These are phyloP conservation scores for Lactarius hengduanensis DNA, from an alignment of 768 basidiomycete species.

Conservation along the genomic window DNA sequence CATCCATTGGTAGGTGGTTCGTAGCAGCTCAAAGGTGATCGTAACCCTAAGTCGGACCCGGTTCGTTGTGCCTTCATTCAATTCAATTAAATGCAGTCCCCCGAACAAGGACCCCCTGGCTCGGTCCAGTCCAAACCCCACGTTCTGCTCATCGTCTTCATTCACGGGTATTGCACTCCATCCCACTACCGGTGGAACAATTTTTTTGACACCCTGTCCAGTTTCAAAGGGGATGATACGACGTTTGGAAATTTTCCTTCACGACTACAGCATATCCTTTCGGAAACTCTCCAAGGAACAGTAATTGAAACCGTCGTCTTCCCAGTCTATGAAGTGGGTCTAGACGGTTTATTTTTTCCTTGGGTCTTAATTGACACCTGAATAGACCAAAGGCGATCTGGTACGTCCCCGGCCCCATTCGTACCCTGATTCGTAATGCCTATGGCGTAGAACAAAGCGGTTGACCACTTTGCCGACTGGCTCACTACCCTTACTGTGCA, in stretches of 20 bases:
- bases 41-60: not conserved
- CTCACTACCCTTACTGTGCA: slow-evolving; percentile 85
- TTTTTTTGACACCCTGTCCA: slow-evolving; percentile 25
- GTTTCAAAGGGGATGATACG: slow-evolving; percentile 61
- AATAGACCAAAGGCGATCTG: slow-evolving; percentile 85
- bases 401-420: slow-evolving; percentile 43
- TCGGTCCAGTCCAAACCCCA: slow-evolving; percentile 26
- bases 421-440: slow-evolving; percentile 5
- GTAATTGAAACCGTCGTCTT: slow-evolving; percentile 76
- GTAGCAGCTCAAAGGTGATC: not conserved
- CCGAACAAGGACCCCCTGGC: not conserved
- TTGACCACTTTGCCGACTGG: slow-evolving; percentile 89
- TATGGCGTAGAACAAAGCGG: slow-evolving; percentile 44
- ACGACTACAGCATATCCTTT: slow-evolving; percentile 71
- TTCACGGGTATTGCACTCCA: slow-evolving; percentile 60
- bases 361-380: slow-evolving; percentile 7
- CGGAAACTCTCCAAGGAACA: slow-evolving; percentile 56
- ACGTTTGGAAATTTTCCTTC: slow-evolving; percentile 80
- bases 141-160: slow-evolving; percentile 66
- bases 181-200: slow-evolving; percentile 28
- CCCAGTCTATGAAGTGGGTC: slow-evolving; percentile 79
- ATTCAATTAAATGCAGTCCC: not conserved
- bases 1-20: slow-evolving; percentile 4
- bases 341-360: not conserved
- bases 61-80: not conserved